Percentiles rank a stretch among this genome's conserved stretches.
phyloP scores from a whole-genome alignment of 257 asterid genomes.

The Verbena officinalis region DNA sequence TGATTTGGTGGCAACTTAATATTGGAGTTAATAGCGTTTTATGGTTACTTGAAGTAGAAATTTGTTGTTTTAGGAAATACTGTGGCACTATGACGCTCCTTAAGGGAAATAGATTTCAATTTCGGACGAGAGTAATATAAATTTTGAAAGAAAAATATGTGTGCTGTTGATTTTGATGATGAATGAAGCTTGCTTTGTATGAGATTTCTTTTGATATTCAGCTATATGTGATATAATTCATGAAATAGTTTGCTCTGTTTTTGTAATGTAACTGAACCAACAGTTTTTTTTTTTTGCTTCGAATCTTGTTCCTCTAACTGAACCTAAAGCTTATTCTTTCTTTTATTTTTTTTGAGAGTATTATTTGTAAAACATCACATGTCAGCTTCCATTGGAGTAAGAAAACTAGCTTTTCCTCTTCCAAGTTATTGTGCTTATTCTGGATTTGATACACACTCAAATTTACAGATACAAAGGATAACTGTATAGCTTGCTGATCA shows the following conservation, averaged over 20 bases:
- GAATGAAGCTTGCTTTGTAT: neutral
- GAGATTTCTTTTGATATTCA: too few species aligned
- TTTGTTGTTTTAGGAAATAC: neutral
- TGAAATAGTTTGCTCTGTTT: slow-evolving; percentile 22
- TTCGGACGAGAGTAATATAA: neutral
- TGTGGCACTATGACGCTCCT: neutral
- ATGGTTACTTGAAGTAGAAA: neutral
- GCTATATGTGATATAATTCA: neutral
- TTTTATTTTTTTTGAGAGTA: too few species aligned
- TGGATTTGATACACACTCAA: too few species aligned
- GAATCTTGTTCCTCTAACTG: neutral
- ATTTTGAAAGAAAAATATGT: neutral
- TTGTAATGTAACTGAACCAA: neutral
- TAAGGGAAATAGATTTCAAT: neutral
- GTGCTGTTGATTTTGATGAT: neutral
- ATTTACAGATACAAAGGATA: too few species aligned
- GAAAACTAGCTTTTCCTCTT: neutral
- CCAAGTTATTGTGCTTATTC: too few species aligned
- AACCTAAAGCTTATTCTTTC: too few species aligned
- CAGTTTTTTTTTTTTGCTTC: too few species aligned
- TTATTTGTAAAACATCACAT: too few species aligned
- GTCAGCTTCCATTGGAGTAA: too few species aligned
- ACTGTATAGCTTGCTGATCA: too few species aligned
- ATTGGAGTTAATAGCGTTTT: neutral
- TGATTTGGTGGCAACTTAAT: neutral